Base-by-base conservation (phyloP, 345 rosid species). In the Mangifera indica region DNA sequence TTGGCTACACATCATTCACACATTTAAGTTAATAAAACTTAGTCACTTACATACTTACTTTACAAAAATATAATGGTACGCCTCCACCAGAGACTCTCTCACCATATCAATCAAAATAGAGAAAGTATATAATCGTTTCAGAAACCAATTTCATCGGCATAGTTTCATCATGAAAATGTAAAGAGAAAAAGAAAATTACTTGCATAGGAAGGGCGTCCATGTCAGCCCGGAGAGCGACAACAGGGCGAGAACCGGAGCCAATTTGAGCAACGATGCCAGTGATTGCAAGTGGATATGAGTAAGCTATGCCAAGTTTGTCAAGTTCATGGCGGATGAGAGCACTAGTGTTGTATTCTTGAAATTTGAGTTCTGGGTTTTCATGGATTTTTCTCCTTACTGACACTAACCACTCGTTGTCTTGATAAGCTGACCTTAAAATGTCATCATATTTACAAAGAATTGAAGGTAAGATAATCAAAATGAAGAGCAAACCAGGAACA, bases 141-240 rank as follows among this genome's bases (percentile, higher is more conserved):
- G 42, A 37, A 37, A 5, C 42, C 42, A 37, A 37, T 37, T 37
- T 37, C 42, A 37, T 6, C 42, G 42, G 42, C 42, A 37, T 9
- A 37, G 42, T 5, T 37, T 5, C 42, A 37, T 37, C 7, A 37
- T 7, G 8, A 37, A 37, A 37, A 37, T 6, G 42, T 37, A 37
- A 37, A 37, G 42, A 37, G 8, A 37, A 34, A 37, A 7, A 37
- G 9, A 37, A 37, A 52, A 53, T 56, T 56, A 89, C 90, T 74
- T 85, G 90, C 69, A 90, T 44, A 7, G 90, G 92, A 24, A 94
- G 88, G 53, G 95, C 95, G 32, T 90, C 98, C 89, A 90, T 90
- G 72, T 94, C 97, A 21, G 98, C 97, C 9, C 95, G 86, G 57
- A 90, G 89, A 76, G 98, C 95, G 20, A 90, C 91, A 51, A 87